Conservation (phyloP, 2,329 filamentous ascomycete species). For the Aspergillus sp. region DNA sequence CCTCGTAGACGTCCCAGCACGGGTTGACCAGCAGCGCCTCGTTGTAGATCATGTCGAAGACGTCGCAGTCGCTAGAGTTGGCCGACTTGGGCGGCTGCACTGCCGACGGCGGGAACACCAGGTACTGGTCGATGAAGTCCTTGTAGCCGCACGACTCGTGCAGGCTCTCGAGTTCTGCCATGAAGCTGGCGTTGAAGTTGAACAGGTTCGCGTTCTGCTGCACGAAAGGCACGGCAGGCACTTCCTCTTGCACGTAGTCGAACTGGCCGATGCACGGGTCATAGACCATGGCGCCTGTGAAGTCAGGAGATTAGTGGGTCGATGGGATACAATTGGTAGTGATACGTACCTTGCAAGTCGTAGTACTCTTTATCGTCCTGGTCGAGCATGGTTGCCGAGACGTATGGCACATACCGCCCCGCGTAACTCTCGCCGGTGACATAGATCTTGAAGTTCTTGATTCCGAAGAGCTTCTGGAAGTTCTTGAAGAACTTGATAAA, state of each 20-base stretch:
- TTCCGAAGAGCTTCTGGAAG: constrained; percentile 66
- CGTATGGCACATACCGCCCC: constrained; percentile 69
- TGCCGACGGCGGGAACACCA: constrained; percentile 50
- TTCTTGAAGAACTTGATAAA: constrained; percentile 79
- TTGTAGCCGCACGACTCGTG: constrained; percentile 48
- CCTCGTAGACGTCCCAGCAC: constrained; percentile 75
- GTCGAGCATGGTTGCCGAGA: constrained; percentile 71
- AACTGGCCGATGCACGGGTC: constrained; percentile 59
- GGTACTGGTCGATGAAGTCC: constrained; percentile 46
- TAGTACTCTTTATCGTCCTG: constrained; percentile 66
- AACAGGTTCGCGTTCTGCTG: constrained; percentile 43
- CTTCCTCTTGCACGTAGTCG: constrained; percentile 30
- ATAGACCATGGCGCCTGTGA: constrained; percentile 60
- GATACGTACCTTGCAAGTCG: constrained; percentile 56
- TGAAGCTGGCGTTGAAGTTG: constrained; percentile 45
- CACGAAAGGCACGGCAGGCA: constrained; percentile 43
- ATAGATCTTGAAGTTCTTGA: constrained; percentile 69
- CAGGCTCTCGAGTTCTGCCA: constrained; percentile 37
- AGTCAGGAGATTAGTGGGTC: neutral
- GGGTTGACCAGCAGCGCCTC: constrained; percentile 63
- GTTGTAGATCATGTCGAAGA: constrained; percentile 56
- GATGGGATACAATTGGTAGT: neutral
- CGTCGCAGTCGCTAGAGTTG: constrained; percentile 51
- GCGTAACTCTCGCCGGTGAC: constrained; percentile 73
- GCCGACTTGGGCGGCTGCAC: constrained; percentile 58